phyloP scores from a whole-genome alignment of 2,329 filamentous ascomycete genomes.

The Aureobasidium mangrovei region DNA sequence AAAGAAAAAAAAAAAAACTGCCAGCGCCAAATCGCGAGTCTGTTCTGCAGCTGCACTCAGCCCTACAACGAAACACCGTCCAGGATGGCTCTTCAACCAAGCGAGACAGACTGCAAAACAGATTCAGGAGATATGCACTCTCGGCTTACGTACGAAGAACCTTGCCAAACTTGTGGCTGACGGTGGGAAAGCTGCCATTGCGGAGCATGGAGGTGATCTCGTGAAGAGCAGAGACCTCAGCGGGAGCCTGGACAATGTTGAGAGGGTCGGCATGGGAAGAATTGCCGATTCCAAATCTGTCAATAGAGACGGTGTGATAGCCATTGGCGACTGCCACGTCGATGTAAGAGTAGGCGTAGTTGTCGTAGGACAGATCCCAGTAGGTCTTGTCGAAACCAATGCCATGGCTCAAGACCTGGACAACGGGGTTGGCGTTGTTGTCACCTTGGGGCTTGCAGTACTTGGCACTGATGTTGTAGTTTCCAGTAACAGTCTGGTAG shows the following conservation, averaged over 20 bases:
- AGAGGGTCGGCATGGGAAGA: conserved; percentile 33
- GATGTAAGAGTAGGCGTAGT: conserved; percentile 31
- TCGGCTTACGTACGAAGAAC: conserved; percentile 22
- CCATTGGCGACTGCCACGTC: conserved; percentile 32
- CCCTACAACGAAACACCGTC: too few relatives aligned
- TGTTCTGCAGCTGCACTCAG: too few relatives aligned
- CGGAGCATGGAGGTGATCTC: conserved; percentile 27
- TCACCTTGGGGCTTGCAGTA: conserved; percentile 21
- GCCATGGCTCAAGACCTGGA: conserved; percentile 36
- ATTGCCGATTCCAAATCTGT: conserved; percentile 34
- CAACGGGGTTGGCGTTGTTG: conserved; percentile 14
- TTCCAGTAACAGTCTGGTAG: conserved; percentile 15
- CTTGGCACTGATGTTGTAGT: conserved; percentile 18
- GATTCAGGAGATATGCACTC: neutral
- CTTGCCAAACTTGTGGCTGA: conserved; percentile 24
- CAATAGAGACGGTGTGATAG: conserved; percentile 35
- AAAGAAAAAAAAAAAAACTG: too few relatives aligned
- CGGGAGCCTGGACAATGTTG: conserved; percentile 30
- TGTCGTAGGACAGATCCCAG: conserved; percentile 28
- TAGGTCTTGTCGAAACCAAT: conserved; percentile 31
- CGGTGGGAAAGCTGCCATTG: conserved; percentile 21
- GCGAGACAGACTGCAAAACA: neutral
- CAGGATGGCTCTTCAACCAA: too few relatives aligned
- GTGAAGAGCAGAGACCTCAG: conserved; percentile 32
- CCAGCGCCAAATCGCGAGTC: too few relatives aligned